These are phyloP conservation scores for Neopestalotiopsis sp. DNA, from an alignment of 2,329 filamentous ascomycete species.

Conservation along the genomic window DNA sequence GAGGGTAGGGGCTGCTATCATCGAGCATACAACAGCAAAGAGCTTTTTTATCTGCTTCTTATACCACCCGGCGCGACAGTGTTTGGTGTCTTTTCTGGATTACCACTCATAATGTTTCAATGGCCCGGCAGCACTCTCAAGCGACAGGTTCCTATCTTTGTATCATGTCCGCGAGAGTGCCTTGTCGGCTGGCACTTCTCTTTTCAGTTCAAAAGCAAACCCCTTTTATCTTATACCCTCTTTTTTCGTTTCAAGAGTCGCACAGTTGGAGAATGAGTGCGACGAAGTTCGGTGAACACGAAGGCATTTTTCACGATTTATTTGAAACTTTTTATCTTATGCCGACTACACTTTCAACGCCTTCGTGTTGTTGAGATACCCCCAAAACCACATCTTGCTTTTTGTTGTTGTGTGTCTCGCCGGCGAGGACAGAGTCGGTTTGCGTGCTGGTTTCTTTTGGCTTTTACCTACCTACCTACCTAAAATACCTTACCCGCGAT, in stretches of 20 bases:
- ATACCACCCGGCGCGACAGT: slow-evolving; percentile 33
- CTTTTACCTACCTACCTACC: slow-evolving; percentile 2
- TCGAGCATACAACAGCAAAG: slow-evolving; percentile 29
- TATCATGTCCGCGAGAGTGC: neutral
- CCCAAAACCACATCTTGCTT: slow-evolving; percentile 5
- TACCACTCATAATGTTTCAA: slow-evolving; percentile 38
- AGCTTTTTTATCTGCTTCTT: slow-evolving; percentile 19
- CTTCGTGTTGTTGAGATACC: slow-evolving; percentile 19
- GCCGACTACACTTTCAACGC: slow-evolving; percentile 13
- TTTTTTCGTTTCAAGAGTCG: slow-evolving; percentile 10
- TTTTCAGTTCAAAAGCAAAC: slow-evolving; percentile 11
- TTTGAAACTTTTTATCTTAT: neutral
- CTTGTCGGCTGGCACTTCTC: slow-evolving; percentile 16
- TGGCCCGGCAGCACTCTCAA: slow-evolving; percentile 30
- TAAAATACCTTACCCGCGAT: neutral
- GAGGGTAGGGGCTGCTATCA: slow-evolving; percentile 7
- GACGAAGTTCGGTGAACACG: slow-evolving; percentile 17
- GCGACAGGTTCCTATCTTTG: neutral
- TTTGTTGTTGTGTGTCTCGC: slow-evolving; percentile 18
- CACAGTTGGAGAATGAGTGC: neutral
- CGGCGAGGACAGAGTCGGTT: slow-evolving; percentile 12
- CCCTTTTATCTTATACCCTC: neutral
- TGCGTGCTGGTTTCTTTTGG: slow-evolving; percentile 18
- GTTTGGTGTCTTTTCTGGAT: slow-evolving; percentile 33
- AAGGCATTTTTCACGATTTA: slow-evolving; percentile 17